These are phyloP conservation scores for Beauveria sp. DNA, from an alignment of 2,329 filamentous ascomycete species.

Conservation along the genomic window DNA sequence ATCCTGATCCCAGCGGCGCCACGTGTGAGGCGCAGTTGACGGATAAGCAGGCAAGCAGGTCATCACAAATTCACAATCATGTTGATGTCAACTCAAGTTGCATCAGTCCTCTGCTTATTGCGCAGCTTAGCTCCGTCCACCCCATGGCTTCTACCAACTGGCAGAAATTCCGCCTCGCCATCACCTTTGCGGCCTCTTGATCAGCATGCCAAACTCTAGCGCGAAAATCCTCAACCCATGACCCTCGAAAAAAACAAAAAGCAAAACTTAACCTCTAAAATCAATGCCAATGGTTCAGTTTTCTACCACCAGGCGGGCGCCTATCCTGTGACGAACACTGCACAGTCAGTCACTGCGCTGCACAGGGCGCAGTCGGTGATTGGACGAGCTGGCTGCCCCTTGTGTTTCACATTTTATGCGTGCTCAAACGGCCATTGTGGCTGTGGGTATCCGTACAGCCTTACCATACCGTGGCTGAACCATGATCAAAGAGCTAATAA, in stretches of 20 bases:
- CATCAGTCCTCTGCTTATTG: too few relatives aligned
- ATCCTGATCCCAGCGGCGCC: not conserved
- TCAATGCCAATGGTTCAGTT: not conserved
- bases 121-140: not conserved
- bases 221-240: not conserved
- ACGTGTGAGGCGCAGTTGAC: not conserved
- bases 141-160: not conserved
- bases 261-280: not conserved
- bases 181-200: too few relatives aligned
- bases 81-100: not conserved
- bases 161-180: too few relatives aligned
- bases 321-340: not conserved
- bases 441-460: not conserved
- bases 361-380: not conserved
- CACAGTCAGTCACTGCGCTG: not conserved
- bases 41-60: too few relatives aligned
- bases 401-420: constrained; percentile 5
- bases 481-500: not conserved
- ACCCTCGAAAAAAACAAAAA: not conserved
- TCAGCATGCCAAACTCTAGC: not conserved
- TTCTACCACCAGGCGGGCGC: not conserved
- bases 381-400: not conserved
- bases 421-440: constrained; percentile 1
- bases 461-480: not conserved
- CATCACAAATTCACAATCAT: not conserved